Evolutionary conservation across 108 stramenopile species (phyloP).

Genomic region (Cyclotella choctawhatcheeana): DNA sequence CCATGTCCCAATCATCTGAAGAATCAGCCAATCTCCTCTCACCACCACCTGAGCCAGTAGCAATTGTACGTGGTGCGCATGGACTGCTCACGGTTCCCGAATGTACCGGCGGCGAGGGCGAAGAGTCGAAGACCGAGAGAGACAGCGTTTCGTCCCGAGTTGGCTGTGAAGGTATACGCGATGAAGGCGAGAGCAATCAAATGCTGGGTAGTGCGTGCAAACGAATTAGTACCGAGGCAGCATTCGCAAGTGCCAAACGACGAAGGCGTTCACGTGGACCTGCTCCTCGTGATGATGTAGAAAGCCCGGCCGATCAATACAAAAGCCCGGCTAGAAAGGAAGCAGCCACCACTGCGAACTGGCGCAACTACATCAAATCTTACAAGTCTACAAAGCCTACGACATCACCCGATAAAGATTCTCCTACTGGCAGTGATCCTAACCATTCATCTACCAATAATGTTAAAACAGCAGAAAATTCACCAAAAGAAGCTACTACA

Average conservation of each 20-base stretch:
- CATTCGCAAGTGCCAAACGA: not conserved
- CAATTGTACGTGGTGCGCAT: not conserved
- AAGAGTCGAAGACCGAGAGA: not conserved
- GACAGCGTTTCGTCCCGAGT: no score
- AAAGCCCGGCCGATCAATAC: no score
- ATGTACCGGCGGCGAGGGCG: not conserved
- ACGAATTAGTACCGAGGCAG: not conserved
- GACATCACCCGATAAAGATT: no score
- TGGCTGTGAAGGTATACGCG: no score
- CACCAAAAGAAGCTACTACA: no score
- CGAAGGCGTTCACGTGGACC: no score
- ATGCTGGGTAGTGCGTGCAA: no score
- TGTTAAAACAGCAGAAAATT: not conserved
- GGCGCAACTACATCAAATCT: no score
- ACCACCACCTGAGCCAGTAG: not conserved
- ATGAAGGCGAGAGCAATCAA: no score
- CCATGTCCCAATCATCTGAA: conserved; percentile 13
- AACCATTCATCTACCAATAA: not conserved
- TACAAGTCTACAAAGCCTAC: no score
- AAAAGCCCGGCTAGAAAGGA: not conserved
- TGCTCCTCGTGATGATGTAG: no score
- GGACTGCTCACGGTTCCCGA: not conserved
- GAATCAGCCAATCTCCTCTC: conserved; percentile 14
- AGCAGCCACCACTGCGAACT: not conserved
- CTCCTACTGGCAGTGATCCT: not conserved